Percentiles rank a stretch among this genome's conserved stretches.
These are phyloP conservation scores for Penicillium steckii DNA, from an alignment of 495 filamentous ascomycete species.

Conservation along the genomic window DNA sequence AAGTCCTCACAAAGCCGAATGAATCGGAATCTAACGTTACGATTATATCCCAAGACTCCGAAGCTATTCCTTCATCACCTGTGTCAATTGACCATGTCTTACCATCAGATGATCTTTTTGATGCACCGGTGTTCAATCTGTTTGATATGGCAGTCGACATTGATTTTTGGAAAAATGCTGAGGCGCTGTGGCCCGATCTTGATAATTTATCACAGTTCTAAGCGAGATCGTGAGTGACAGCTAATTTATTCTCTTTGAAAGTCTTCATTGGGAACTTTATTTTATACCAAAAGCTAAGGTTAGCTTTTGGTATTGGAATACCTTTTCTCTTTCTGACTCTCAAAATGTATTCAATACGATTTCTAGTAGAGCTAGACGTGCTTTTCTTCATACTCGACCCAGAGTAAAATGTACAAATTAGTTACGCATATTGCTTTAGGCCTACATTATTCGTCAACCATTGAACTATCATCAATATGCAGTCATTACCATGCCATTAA, in stretches of 20 bases:
- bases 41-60: not conserved
- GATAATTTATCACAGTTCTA: not conserved
- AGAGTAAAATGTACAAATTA: not conserved
- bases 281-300: too few species aligned
- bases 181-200: conserved; percentile 7
- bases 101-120: not conserved
- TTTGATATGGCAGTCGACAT: conserved; percentile 16
- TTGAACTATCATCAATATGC: too few species aligned
- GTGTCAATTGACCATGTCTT: not conserved
- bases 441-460: too few species aligned
- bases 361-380: not conserved
- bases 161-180: conserved; percentile 13
- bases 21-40: not conserved
- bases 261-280: too few species aligned
- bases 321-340: too few species aligned
- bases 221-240: not conserved
- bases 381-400: not conserved
- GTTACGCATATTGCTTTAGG: too few species aligned
- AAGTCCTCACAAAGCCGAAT: conserved; percentile 7
- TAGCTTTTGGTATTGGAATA: too few species aligned
- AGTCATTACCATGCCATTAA: too few species aligned
- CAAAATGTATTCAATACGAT: too few species aligned
- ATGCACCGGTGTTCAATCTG: not conserved
- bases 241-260: too few species aligned
- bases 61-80: not conserved